Percentiles rank a stretch among this genome's conserved stretches.
Conservation (phyloP, 495 filamentous ascomycete genomes). For the Staphylotrichum tortipilum region DNA sequence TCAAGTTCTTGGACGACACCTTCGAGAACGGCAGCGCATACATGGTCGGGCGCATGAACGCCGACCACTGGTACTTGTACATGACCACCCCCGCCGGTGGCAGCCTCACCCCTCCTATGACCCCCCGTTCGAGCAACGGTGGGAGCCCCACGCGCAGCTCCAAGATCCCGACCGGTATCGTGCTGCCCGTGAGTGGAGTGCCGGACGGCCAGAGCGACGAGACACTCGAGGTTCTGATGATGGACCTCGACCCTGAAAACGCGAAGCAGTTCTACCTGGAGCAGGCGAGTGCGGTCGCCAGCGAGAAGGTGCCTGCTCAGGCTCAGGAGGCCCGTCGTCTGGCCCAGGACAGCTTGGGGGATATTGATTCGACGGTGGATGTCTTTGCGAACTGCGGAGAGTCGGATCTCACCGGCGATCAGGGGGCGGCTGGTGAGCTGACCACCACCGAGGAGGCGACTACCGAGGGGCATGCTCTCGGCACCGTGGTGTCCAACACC, state of each 20-base stretch:
- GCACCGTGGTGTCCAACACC: constrained; percentile 81
- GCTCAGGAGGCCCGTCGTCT: constrained; percentile 48
- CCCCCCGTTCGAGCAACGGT: constrained; percentile 41
- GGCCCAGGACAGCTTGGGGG: constrained; percentile 44
- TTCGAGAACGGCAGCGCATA: constrained; percentile 94
- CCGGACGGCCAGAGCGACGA: constrained; percentile 55
- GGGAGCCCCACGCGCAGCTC: constrained; percentile 26
- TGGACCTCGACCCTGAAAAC: constrained; percentile 84
- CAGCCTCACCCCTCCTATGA: constrained; percentile 77
- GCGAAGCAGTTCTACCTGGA: constrained; percentile 96
- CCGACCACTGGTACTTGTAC: constrained; percentile 98
- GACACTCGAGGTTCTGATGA: constrained; percentile 97
- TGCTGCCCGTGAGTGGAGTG: constrained; percentile 45
- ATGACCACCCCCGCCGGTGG: constrained; percentile 72
- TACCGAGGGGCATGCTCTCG: constrained; percentile 89
- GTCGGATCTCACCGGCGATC: constrained; percentile 39
- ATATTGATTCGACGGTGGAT: constrained; percentile 49
- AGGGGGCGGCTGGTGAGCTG: background rate
- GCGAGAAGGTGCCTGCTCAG: constrained; percentile 60
- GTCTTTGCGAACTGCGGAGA: constrained; percentile 67
- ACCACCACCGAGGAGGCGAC: constrained; percentile 62
- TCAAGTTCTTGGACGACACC: constrained; percentile 78
- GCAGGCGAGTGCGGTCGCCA: constrained; percentile 82
- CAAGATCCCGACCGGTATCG: constrained; percentile 57
- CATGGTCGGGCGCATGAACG: constrained; percentile 99